These are phyloP conservation scores for Nemania sp. DNA, from an alignment of 2,329 filamentous ascomycete species.

Conservation along the genomic window DNA sequence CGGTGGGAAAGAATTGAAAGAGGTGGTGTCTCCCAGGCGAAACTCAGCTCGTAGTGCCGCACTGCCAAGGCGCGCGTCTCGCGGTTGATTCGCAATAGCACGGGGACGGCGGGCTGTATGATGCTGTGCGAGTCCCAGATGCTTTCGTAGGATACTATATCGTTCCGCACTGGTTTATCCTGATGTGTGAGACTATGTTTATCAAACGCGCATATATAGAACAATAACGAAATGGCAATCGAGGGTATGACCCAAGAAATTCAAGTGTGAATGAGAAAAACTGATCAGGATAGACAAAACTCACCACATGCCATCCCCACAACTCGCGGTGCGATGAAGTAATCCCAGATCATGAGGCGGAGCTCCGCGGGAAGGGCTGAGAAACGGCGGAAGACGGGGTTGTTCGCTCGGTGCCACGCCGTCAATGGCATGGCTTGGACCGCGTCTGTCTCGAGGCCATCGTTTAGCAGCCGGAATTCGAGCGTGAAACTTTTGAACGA, in stretches of 20 bases:
- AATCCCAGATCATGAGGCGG: conserved; percentile 52
- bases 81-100: conserved; percentile 49
- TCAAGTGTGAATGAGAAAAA: not conserved
- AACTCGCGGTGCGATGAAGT: conserved; percentile 50
- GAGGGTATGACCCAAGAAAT: not conserved
- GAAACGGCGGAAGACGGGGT: conserved; percentile 41
- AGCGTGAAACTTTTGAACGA: conserved; percentile 48
- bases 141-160: conserved; percentile 11
- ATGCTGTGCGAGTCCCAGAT: conserved; percentile 28
- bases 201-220: no score
- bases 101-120: conserved; percentile 40
- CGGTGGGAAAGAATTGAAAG: no score
- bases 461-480: conserved; percentile 49
- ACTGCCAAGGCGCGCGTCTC: conserved; percentile 49
- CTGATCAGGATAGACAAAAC: not conserved
- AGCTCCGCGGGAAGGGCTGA: conserved; percentile 50
- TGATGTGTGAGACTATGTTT: not conserved
- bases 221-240: no score
- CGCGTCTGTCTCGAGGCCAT: conserved; percentile 40
- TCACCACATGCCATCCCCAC: conserved; percentile 48
- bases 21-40: conserved; percentile 52
- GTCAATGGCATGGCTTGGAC: conserved; percentile 25
- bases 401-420: conserved; percentile 14
- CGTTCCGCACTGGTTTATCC: conserved; percentile 5
- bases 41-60: conserved; percentile 50